Base-by-base conservation (phyloP, 2,329 filamentous ascomycete species). In the Biscogniauxia sp. region DNA sequence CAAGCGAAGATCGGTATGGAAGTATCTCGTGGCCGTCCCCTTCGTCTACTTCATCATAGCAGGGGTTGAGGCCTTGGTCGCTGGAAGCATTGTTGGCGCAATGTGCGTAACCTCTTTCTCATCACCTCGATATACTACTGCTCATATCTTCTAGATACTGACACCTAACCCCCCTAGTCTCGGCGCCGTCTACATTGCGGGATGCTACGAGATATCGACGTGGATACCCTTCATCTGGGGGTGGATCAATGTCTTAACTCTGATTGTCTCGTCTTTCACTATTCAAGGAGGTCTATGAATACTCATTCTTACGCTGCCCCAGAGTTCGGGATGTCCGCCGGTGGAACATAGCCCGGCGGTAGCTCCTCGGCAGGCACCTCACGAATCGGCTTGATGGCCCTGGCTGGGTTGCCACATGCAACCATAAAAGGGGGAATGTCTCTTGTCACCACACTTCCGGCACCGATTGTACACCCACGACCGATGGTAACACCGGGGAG, bases 181-280 rank as follows among this genome's bases (percentile, higher is more conserved):
- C 20, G 92, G 91, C 13, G 91, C 89, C 8, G 85, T 94, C 41
- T 97, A 96, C 72, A 85, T 87, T 68, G 85, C 89, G 2, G 93
- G 92, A 51, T 92, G 89, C 75, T 96, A 94, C 73, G 83, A 88
- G 69, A 95, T 97, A 92, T 94, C 92, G 53, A 97, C 93, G 0
- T 97, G 93, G 93, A 91, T 96, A 56, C 93, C 93, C 0, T 90
- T 95, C 70, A 84, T 93, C 20, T 97, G 93, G 93, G 91, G 87
- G 0, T 83, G 91, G 71, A 89, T 94, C 74, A 96, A 92, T 73
- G 88, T 94, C 9, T 75, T 97, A 53, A 84, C 96, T 28, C 79
- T 97, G 53, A 87, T 97, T 55, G 80, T 96, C 64, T 95, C 92
- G 5, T 95, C 92, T 3, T 97, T 97, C 74, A 91, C 92, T n/a